A percentile compares a stretch with the other conserved stretches of the same genome.
Conservation (phyloP, 139 green algal species). For the Ulvella scutata region DNA sequence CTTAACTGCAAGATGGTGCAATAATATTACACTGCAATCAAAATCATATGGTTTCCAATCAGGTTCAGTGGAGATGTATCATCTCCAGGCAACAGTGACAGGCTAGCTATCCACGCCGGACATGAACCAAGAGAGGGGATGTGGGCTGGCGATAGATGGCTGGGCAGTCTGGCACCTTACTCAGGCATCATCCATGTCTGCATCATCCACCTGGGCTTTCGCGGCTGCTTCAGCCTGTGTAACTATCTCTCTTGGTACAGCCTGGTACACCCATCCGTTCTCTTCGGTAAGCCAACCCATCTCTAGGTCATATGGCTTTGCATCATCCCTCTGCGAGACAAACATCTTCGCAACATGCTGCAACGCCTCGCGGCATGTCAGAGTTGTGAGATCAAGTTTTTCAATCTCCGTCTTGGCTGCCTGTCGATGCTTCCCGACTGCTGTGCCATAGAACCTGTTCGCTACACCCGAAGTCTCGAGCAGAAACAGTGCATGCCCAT, state of each 20-base stretch:
- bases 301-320: constrained; percentile 97
- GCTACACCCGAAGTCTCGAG: constrained; percentile 70
- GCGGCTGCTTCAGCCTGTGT: constrained; percentile 49
- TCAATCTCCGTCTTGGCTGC: constrained; percentile 96
- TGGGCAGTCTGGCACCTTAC: no score
- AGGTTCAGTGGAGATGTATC: no score
- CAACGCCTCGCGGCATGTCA: constrained; percentile 80
- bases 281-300: constrained; percentile 94
- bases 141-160: no score
- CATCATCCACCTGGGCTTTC: constrained; percentile 68
- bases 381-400: constrained; percentile 82
- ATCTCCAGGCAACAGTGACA: no score
- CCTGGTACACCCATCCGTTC: constrained; percentile 43
- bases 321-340: constrained; percentile 41
- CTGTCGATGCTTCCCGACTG: constrained; percentile 91
- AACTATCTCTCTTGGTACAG: constrained; percentile 58
- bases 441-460: constrained; percentile 80
- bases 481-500: constrained; percentile 79
- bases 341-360: constrained; percentile 79
- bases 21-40: no score
- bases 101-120: no score
- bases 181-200: constrained; percentile 61
- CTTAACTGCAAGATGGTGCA: no score
- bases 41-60: no score
- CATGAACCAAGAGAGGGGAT: no score